Evolutionary conservation across 2,329 filamentous ascomycete genomes (phyloP).

Genomic region (Arthrobotrys iridis): DNA sequence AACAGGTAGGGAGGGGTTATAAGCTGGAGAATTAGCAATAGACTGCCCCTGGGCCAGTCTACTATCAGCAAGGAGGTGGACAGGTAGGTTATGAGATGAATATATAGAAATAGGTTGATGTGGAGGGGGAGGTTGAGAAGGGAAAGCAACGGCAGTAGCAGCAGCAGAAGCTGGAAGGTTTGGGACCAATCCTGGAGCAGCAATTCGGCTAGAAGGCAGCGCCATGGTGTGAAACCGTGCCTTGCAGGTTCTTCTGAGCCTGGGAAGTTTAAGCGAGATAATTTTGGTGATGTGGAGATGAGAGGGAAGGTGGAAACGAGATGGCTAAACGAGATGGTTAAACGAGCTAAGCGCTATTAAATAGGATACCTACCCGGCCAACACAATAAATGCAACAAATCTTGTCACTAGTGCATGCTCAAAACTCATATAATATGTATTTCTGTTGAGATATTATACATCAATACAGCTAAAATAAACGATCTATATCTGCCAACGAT

Average conservation of each 20-base stretch:
- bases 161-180: background rate
- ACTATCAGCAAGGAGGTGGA: background rate
- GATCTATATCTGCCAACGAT: no score
- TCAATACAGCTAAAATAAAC: no score
- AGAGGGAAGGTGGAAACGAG: slow-evolving; percentile 13
- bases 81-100: no score
- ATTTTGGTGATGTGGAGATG: background rate
- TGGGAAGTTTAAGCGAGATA: slow-evolving; percentile 19
- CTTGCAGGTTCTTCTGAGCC: background rate
- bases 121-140: background rate
- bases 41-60: background rate
- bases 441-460: no score
- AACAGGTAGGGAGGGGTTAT: background rate
- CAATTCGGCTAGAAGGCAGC: slow-evolving; percentile 16
- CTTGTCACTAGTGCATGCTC: no score
- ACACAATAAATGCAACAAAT: background rate
- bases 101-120: no score
- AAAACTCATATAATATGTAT: no score
- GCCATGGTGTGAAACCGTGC: background rate
- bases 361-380: background rate
- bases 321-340: background rate
- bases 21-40: background rate
- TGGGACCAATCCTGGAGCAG: background rate
- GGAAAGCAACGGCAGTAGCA: background rate
- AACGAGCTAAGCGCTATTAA: background rate